phyloP scores from a whole-genome alignment of 2,329 filamentous ascomycete genomes.

The Plectosphaerella sp. region DNA sequence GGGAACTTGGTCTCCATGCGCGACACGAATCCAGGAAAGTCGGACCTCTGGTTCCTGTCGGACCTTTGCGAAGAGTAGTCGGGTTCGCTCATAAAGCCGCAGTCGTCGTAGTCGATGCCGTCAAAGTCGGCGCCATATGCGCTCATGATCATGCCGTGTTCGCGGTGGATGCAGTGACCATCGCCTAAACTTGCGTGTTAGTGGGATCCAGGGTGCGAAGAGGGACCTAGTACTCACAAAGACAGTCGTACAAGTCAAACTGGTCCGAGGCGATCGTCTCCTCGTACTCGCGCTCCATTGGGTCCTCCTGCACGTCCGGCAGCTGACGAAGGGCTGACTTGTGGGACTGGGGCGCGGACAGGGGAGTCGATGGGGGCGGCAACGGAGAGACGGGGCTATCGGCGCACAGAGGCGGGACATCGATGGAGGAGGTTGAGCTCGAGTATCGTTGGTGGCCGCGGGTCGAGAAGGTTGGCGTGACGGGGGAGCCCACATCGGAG shows the following conservation, averaged over 20 bases:
- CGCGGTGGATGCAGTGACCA: conserved; percentile 54
- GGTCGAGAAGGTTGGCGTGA: conserved; percentile 66
- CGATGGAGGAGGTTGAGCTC: conserved; percentile 76
- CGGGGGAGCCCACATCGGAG: conserved; percentile 65
- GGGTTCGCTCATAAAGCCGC: conserved; percentile 59
- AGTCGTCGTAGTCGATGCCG: conserved; percentile 55
- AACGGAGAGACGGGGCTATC: conserved; percentile 1
- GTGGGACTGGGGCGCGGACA: conserved; percentile 17
- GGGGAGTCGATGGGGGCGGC: background rate
- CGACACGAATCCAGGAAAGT: conserved; percentile 56
- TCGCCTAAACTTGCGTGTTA: conserved; percentile 43
- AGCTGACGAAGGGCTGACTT: conserved; percentile 63
- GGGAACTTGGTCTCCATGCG: conserved; percentile 61
- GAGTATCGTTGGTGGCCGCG: conserved; percentile 61
- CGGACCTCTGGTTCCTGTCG: conserved; percentile 51
- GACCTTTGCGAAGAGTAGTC: conserved; percentile 44
- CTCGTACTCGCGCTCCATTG: conserved; percentile 63
- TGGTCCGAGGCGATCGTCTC: conserved; percentile 39
- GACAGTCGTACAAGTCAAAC: conserved; percentile 58
- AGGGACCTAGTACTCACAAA: conserved; percentile 56
- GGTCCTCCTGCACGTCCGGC: conserved; percentile 82
- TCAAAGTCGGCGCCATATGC: conserved; percentile 38
- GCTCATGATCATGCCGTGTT: conserved; percentile 36
- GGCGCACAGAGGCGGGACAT: conserved; percentile 52
- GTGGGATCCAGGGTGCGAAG: background rate